These are phyloP conservation scores for Fusarium marasasianum DNA, from an alignment of 2,329 filamentous ascomycete genomes.

Conservation along the genomic window DNA sequence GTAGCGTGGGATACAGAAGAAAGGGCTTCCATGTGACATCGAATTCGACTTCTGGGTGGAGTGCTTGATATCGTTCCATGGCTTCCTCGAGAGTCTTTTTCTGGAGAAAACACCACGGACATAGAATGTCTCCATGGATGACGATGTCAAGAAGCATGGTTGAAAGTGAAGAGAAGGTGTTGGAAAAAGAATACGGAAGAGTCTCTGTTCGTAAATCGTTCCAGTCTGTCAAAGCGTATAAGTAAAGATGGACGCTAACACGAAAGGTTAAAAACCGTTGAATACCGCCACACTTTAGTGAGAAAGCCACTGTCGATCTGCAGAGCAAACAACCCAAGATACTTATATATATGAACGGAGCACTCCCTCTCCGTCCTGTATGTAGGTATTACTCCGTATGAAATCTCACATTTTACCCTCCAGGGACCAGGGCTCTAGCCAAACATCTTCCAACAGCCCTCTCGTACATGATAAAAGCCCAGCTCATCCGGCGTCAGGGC, in stretches of 20 bases:
- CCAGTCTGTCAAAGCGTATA: not conserved
- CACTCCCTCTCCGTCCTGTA: not conserved
- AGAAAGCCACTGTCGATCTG: conserved; percentile 6
- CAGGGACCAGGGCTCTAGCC: conserved; percentile 12
- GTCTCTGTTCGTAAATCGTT: not conserved
- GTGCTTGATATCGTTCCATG: conserved; percentile 52
- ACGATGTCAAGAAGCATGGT: conserved; percentile 49
- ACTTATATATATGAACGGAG: conserved; percentile 8
- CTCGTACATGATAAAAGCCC: not conserved
- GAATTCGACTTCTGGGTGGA: conserved; percentile 56
- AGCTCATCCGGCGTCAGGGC: not conserved
- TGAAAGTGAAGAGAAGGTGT: not conserved
- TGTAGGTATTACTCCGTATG: not conserved
- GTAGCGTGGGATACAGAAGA: conserved; percentile 53
- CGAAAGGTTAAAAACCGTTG: not conserved
- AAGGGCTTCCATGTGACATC: conserved; percentile 59
- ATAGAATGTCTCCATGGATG: conserved; percentile 60
- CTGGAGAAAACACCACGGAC: conserved; percentile 63
- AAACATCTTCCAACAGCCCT: conserved; percentile 2
- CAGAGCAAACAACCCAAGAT: not conserved
- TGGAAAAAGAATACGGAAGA: not conserved
- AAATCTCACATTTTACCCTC: not conserved
- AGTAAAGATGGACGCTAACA: not conserved
- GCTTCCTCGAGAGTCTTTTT: conserved; percentile 57
- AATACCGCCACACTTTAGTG: not conserved